These are phyloP conservation scores for Silene conica DNA, from an alignment of 148 eudicot genomes.

Conservation along the genomic window DNA sequence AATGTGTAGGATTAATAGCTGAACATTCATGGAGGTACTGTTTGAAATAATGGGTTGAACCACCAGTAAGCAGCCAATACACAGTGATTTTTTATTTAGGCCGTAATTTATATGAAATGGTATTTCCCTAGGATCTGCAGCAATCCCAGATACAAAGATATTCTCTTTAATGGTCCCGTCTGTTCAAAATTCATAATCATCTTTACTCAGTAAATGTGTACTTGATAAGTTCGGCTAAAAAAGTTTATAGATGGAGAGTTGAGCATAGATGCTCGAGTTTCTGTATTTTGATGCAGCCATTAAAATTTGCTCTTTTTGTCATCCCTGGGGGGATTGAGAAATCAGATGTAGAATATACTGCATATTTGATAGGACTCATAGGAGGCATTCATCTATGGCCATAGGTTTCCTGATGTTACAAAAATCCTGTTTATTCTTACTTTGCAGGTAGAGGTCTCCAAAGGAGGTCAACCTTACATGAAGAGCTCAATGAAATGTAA, in stretches of 20 bases:
- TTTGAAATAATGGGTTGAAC: too few species aligned
- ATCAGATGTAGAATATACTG: not conserved
- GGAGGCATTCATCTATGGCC: not conserved
- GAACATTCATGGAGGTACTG: too few species aligned
- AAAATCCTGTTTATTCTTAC: not conserved
- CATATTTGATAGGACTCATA: not conserved
- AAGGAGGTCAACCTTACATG: slow-evolving; percentile 19
- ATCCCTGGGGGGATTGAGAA: not conserved
- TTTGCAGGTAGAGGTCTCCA: slow-evolving; percentile 28
- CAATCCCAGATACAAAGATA: not conserved
- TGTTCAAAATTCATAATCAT: not conserved
- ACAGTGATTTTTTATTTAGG: too few species aligned
- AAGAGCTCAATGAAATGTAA: slow-evolving; percentile 39
- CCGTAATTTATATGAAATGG: too few species aligned
- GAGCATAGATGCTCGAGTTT: not conserved
- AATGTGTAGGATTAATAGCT: too few species aligned
- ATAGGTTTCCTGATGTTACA: not conserved
- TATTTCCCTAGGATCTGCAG: too few species aligned
- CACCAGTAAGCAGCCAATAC: too few species aligned
- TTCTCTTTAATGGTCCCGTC: not conserved
- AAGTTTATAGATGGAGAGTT: not conserved
- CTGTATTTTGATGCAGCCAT: not conserved
- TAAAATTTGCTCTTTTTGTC: not conserved
- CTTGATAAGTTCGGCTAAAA: not conserved
- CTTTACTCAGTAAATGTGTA: not conserved